A percentile compares a stretch with the other conserved stretches of the same genome.
Evolutionary conservation across 805 yeast genomes (phyloP).

Genomic region (Saccharomyces eubayanus): DNA sequence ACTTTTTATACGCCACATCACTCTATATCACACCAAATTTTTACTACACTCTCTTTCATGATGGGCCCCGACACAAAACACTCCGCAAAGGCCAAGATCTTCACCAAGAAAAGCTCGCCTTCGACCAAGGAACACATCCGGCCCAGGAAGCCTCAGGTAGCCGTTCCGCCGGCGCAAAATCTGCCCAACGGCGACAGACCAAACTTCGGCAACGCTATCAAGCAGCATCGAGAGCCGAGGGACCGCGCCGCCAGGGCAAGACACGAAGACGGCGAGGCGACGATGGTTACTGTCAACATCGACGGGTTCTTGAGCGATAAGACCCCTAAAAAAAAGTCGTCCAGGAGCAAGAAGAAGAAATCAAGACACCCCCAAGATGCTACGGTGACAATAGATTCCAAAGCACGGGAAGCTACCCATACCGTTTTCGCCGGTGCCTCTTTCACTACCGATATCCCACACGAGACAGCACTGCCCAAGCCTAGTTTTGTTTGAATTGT

Average conservation of each 20-base stretch:
- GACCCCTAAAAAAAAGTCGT: not conserved
- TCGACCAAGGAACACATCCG: not conserved
- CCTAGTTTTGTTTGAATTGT: constrained; percentile 27
- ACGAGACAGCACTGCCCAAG: constrained; percentile 27
- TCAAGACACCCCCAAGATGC: not conserved
- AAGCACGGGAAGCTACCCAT: not conserved
- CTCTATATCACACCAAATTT: not conserved
- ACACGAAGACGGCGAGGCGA: not conserved
- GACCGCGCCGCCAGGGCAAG: not conserved
- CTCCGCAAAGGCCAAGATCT: not conserved
- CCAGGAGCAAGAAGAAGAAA: not conserved
- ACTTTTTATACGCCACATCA: not conserved
- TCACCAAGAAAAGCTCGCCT: not conserved
- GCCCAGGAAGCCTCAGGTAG: not conserved
- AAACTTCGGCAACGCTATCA: constrained; percentile 13
- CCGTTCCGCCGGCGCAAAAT: constrained; percentile 12
- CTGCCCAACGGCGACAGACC: constrained; percentile 21
- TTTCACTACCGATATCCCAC: constrained; percentile 28
- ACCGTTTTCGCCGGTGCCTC: constrained; percentile 30
- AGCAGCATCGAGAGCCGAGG: not conserved
- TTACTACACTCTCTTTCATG: not conserved
- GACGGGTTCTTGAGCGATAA: not conserved
- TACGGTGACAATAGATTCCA: not conserved
- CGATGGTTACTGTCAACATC: not conserved
- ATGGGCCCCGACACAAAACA: not conserved